Conservation (phyloP, 805 yeast genomes). For the Starmera pachycereana region DNA sequence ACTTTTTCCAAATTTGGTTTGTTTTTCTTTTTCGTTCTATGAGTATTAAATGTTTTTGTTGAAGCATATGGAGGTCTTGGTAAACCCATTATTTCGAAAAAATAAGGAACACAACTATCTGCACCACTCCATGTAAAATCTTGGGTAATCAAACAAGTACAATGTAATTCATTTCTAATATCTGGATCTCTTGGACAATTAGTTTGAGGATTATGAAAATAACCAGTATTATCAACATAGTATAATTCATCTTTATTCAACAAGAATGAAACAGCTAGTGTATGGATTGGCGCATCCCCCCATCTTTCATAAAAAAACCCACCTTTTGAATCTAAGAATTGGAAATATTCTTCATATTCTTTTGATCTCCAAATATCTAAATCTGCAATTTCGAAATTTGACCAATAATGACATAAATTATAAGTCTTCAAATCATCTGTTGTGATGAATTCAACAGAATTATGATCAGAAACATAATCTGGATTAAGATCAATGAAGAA, state of each 20-base stretch:
- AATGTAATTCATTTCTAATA: slow-evolving; percentile 32
- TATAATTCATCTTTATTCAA: slow-evolving; percentile 48
- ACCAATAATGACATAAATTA: slow-evolving; percentile 77
- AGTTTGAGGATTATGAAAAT: slow-evolving; percentile 49
- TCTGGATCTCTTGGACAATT: slow-evolving; percentile 47
- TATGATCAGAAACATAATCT: slow-evolving; percentile 34
- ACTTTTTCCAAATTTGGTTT: background rate
- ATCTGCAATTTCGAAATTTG: slow-evolving; percentile 68
- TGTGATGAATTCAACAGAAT: slow-evolving; percentile 53
- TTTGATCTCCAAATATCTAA: slow-evolving; percentile 55
- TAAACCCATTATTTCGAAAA: slow-evolving; percentile 9
- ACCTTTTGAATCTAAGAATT: slow-evolving; percentile 53
- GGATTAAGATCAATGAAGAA: slow-evolving; percentile 37
- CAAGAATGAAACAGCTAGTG: slow-evolving; percentile 60
- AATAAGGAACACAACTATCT: slow-evolving; percentile 17
- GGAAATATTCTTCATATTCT: slow-evolving; percentile 49
- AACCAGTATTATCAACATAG: slow-evolving; percentile 69
- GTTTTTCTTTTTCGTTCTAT: background rate
- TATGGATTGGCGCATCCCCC: slow-evolving; percentile 93
- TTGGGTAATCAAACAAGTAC: slow-evolving; percentile 35
- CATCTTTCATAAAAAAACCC: slow-evolving; percentile 84
- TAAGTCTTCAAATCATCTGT: slow-evolving; percentile 54
- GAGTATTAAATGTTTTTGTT: slow-evolving; percentile 1
- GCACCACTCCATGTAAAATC: slow-evolving; percentile 18
- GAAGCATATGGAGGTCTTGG: slow-evolving; percentile 14